phyloP scores from a whole-genome alignment of 768 basidiomycete species.

The Tulasnella sp. region DNA sequence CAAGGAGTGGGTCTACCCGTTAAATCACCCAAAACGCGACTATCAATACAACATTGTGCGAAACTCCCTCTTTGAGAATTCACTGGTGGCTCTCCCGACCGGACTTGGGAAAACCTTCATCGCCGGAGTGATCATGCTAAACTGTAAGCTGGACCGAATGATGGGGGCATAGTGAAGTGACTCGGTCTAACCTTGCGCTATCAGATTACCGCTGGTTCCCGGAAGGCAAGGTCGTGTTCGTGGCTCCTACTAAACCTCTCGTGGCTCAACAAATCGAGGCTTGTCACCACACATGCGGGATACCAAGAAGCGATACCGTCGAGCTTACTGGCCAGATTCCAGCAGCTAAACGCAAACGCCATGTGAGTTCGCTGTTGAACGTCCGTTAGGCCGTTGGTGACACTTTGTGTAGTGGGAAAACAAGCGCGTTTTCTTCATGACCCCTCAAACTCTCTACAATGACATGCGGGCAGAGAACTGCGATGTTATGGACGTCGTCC shows the following conservation, averaged over 20 bases:
- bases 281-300: slow-evolving; percentile 88
- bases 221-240: slow-evolving; percentile 83
- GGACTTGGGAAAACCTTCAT: slow-evolving; percentile 98
- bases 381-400: not conserved
- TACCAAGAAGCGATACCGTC: slow-evolving; percentile 74
- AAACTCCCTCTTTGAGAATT: slow-evolving; percentile 81
- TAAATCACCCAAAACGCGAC: slow-evolving; percentile 78
- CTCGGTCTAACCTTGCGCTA: slow-evolving; percentile 19
- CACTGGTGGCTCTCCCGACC: slow-evolving; percentile 88
- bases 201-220: slow-evolving; percentile 90
- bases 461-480: slow-evolving; percentile 68
- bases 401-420: slow-evolving; percentile 53
- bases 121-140: slow-evolving; percentile 93
- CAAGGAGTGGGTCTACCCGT: slow-evolving; percentile 85
- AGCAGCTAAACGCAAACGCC: slow-evolving; percentile 45
- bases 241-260: slow-evolving; percentile 93
- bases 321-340: slow-evolving; percentile 78
- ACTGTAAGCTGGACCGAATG: slow-evolving; percentile 46
- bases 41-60: slow-evolving; percentile 93
- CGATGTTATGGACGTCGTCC: slow-evolving; percentile 70
- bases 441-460: slow-evolving; percentile 88
- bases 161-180: not conserved
- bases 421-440: slow-evolving; percentile 90
- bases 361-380: slow-evolving; percentile 39
- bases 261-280: slow-evolving; percentile 93